A percentile compares a stretch with the other conserved stretches of the same genome.
These are phyloP conservation scores for Ascochyta clinopodiicola DNA, from an alignment of 2,329 filamentous ascomycete species.

Conservation along the genomic window DNA sequence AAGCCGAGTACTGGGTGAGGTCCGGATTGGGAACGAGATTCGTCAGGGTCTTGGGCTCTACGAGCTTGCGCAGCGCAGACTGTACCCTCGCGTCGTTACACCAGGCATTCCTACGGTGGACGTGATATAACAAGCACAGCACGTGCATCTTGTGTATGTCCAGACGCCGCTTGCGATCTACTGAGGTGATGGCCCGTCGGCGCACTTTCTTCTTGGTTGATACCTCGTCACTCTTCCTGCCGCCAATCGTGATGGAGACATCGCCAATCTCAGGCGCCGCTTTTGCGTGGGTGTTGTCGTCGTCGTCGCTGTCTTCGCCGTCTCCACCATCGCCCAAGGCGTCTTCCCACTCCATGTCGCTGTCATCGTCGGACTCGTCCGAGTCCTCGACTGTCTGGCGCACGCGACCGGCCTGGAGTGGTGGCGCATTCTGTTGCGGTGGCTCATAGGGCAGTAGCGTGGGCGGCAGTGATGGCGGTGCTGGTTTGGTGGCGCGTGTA, in stretches of 20 bases:
- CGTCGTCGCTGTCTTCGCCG: constrained; percentile 33
- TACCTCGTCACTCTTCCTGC: constrained; percentile 35
- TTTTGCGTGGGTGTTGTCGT: constrained; percentile 29
- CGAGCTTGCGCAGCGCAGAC: constrained; percentile 57
- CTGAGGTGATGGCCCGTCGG: constrained; percentile 61
- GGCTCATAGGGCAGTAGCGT: constrained; percentile 16
- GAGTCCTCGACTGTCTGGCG: constrained; percentile 51
- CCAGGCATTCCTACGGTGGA: constrained; percentile 81
- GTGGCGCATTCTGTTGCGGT: constrained; percentile 9
- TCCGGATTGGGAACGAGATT: constrained; percentile 72
- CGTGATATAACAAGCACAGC: constrained; percentile 80
- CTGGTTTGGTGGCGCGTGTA: not conserved
- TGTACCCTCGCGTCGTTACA: constrained; percentile 80
- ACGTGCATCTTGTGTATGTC: constrained; percentile 88
- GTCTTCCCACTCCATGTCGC: constrained; percentile 70
- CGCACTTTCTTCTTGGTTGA: constrained; percentile 47
- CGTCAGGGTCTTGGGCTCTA: constrained; percentile 69
- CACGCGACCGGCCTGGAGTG: constrained; percentile 35
- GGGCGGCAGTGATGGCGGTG: constrained; percentile 13
- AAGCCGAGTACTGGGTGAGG: constrained; percentile 75
- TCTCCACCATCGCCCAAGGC: constrained; percentile 38
- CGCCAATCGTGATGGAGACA: constrained; percentile 51
- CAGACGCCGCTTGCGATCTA: constrained; percentile 68
- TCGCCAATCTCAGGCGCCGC: constrained; percentile 46
- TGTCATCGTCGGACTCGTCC: constrained; percentile 64